These are phyloP conservation scores for Polytrichum commune DNA, from an alignment of 225 moss, liverwort and hornwort species.

Conservation along the genomic window DNA sequence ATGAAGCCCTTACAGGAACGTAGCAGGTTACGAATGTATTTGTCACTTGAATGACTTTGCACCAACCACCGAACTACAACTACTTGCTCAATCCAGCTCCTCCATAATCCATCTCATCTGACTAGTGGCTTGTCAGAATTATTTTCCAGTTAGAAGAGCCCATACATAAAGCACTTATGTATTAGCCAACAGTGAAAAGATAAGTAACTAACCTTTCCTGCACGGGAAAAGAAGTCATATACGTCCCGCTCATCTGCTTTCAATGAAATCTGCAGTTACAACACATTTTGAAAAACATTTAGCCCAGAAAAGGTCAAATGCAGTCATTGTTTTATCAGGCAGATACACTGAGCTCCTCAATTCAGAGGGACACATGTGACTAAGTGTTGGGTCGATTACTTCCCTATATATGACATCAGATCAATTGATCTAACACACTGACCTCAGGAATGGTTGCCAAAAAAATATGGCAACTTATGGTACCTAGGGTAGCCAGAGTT, in stretches of 20 bases:
- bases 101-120: too few species aligned
- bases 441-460: slow-evolving; percentile 33
- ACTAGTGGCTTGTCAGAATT: too few species aligned
- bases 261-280: slow-evolving; percentile 77
- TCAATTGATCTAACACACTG: slow-evolving; percentile 27
- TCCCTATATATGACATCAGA: slow-evolving; percentile 22
- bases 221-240: slow-evolving; percentile 95
- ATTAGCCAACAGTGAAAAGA: not conserved
- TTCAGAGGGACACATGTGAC: not conserved
- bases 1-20: too few species aligned
- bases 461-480: slow-evolving; percentile 23
- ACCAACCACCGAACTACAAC: too few species aligned
- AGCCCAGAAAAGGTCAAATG: too few species aligned
- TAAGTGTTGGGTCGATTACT: not conserved
- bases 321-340: too few species aligned
- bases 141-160: too few species aligned
- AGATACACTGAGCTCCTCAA: not conserved
- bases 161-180: too few species aligned
- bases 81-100: too few species aligned
- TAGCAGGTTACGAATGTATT: too few species aligned
- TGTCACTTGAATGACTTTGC: too few species aligned
- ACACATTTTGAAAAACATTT: too few species aligned
- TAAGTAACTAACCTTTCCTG: slow-evolving; percentile 73
- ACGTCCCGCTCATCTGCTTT: slow-evolving; percentile 99
- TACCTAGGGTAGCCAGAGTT: slow-evolving; percentile 37